Evolutionary conservation across 2,329 filamentous ascomycete genomes (phyloP).

Genomic region (Neodidymelliopsis sp.): DNA sequence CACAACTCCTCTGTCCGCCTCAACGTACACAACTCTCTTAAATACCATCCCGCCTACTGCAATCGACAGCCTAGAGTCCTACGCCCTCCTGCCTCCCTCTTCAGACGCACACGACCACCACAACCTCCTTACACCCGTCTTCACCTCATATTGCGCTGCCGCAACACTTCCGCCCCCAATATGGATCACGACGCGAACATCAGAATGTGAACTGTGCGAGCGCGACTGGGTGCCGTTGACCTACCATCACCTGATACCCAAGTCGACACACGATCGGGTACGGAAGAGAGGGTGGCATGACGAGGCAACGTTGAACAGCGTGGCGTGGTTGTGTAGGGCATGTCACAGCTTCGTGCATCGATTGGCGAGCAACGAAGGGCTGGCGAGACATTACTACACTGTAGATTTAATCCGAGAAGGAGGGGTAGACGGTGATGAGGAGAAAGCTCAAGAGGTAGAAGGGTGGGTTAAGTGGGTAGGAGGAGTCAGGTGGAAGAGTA

Average conservation of each 20-base stretch:
- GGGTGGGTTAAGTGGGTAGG: constrained; percentile 77
- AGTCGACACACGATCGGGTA: constrained; percentile 76
- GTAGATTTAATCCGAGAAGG: constrained; percentile 73
- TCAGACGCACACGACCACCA: constrained; percentile 49
- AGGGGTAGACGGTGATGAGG: constrained; percentile 70
- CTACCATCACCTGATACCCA: constrained; percentile 88
- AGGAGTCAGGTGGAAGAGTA: constrained; percentile 75
- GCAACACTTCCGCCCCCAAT: constrained; percentile 69
- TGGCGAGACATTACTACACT: constrained; percentile 76
- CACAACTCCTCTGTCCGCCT: constrained; percentile 62
- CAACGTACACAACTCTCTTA: constrained; percentile 58
- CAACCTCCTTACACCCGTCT: constrained; percentile 67
- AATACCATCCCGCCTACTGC: constrained; percentile 65
- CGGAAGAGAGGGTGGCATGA: constrained; percentile 81
- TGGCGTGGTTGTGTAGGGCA: constrained; percentile 85
- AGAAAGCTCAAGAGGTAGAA: constrained; percentile 74
- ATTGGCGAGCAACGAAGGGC: constrained; percentile 76
- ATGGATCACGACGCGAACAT: constrained; percentile 64
- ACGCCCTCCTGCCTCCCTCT: constrained; percentile 64
- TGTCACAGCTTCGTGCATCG: constrained; percentile 85
- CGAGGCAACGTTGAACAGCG: constrained; percentile 76
- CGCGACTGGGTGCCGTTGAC: constrained; percentile 77
- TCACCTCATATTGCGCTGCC: constrained; percentile 68
- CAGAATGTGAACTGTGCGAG: constrained; percentile 76
- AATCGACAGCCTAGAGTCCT: constrained; percentile 72